Base-by-base conservation (phyloP, 2,329 filamentous ascomycete species). In the Trichophyton schoenleinii region DNA sequence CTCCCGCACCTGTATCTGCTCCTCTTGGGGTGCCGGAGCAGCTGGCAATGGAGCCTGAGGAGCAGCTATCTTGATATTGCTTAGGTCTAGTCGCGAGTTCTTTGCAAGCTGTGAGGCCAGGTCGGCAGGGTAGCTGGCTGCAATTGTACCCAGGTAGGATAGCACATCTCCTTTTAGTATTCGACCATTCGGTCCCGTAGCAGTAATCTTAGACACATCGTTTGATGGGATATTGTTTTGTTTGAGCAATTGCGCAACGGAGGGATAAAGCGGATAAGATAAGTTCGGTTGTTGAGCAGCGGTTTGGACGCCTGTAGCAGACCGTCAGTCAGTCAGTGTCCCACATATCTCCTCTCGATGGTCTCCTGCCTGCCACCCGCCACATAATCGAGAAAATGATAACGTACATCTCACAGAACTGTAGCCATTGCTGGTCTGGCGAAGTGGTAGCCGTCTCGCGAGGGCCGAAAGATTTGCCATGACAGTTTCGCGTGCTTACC, bases 141-240 rank as follows among this genome's bases (percentile, higher is more conserved):
- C 79, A 69, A 96, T 89, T 67, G 81, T 79, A 64, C 94, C 94
- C 15, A 97, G 75, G 74, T 92, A 94, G 57, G 91, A 91, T 60
- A 99, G 84, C 5, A 99, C 87, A 71, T 99, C 94, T 61, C 94
- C 94, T 81, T 99, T 99, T 64, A 99, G 81, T 60, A 99, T 80
- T 64, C 94, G 86, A 62, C 91, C 91, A 69, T 86, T 86, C 34
- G 94, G 94, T 25, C 94, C 94, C 20, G 89, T 92, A 4, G 91
- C 87, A 60, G 85, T 87, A 73, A 97, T 96, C 73, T 88, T 87
- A 74, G 84, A 80, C 59, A 91, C 80, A 63, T 91, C 88, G 55
- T 86, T 85, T 67, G 87, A 83, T 68, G 87, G 81, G 60, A 99
- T 78, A 64, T 87, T 86, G 70, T 95, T 86, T 73, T 87, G 81